Base-by-base conservation (phyloP, 2,329 filamentous ascomycete species). In the Hymenoscyphus scutula region DNA sequence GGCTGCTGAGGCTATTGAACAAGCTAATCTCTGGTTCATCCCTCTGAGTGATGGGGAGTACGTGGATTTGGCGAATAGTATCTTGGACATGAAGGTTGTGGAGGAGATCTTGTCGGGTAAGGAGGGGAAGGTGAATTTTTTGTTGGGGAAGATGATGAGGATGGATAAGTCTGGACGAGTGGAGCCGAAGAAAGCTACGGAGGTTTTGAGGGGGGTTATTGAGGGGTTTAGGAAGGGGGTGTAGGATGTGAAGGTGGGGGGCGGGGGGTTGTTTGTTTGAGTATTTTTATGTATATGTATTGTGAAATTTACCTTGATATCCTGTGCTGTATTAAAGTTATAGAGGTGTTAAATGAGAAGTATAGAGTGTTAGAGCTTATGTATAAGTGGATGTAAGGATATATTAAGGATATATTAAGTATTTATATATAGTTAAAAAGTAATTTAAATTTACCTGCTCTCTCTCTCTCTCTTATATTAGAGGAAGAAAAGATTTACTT, bases 101-200 rank as follows among this genome's bases (percentile, higher is more conserved):
- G 76, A 79, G 60, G 82, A 86, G 59, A 86, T 89, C 57, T 77
- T 81, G 51, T 86, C 84, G 70, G 81, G 82, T 0, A 84, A 88
- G 67, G 77, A 78, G 32, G 84, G 85, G n/a, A 90, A 90, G 74
- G 73, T 88, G 6, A 86, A 85, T 69, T 90, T 83, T 78, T 83
- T 90, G 68, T 82, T 90, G 15, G 88, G 88, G 11, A 84, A 88
- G 73, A 88, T 90, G 83, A 86, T 89, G 76, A 78, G 83, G 53
- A 76, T 77, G 64, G 84, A 84, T 30, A 79, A 81, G 30, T 83
- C 85, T 63, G 86, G 86, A 0, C 83, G 83, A 1, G 81, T 89
- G 6, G 85, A 89, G 73, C 83, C 87, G 4, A 78, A 79, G 62
- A 80, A 80, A 69, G 87, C 86, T 10, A 82, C 83, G 72, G 75